phyloP scores from a whole-genome alignment of 371 early-diverging fungal species.

The Mortierella sp. region DNA sequence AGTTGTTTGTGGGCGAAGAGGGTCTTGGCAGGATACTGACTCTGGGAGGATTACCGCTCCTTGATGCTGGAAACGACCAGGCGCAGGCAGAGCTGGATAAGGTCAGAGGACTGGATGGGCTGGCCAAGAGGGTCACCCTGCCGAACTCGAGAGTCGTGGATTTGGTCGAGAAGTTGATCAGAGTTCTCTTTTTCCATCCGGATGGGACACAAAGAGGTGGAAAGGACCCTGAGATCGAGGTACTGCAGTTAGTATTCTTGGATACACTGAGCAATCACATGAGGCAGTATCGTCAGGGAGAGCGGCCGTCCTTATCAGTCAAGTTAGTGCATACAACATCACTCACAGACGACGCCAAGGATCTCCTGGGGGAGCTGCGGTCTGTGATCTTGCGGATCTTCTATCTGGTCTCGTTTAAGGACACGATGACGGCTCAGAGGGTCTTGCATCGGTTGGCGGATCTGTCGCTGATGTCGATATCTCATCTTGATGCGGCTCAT shows the following conservation, averaged over 20 bases:
- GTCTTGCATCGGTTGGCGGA: slow-evolving; percentile 45
- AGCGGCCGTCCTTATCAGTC: not conserved
- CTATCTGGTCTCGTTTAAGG: slow-evolving; percentile 10
- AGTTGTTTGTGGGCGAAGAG: slow-evolving; percentile 55
- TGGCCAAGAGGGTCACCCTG: slow-evolving; percentile 59
- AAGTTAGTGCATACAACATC: not conserved
- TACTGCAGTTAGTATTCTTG: slow-evolving; percentile 52
- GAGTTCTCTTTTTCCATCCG: slow-evolving; percentile 26
- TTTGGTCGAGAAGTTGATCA: slow-evolving; percentile 48
- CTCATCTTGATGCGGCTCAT: slow-evolving; percentile 43
- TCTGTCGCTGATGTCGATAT: slow-evolving; percentile 43
- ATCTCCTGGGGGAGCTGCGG: slow-evolving; percentile 32
- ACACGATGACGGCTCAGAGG: slow-evolving; percentile 13
- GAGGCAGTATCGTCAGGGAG: slow-evolving; percentile 12
- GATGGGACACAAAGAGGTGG: slow-evolving; percentile 2
- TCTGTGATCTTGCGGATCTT: slow-evolving; percentile 31
- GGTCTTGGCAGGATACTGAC: slow-evolving; percentile 62
- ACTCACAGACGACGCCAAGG: slow-evolving; percentile 31
- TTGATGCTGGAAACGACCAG: slow-evolving; percentile 27
- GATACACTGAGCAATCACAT: slow-evolving; percentile 48
- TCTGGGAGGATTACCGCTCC: slow-evolving; percentile 57
- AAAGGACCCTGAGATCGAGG: slow-evolving; percentile 20
- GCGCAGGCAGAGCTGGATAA: slow-evolving; percentile 45
- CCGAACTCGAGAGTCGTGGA: slow-evolving; percentile 62
- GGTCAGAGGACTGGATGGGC: slow-evolving; percentile 66